Conservation (phyloP, 805 yeast genomes). For the Limtongia smithiae region DNA sequence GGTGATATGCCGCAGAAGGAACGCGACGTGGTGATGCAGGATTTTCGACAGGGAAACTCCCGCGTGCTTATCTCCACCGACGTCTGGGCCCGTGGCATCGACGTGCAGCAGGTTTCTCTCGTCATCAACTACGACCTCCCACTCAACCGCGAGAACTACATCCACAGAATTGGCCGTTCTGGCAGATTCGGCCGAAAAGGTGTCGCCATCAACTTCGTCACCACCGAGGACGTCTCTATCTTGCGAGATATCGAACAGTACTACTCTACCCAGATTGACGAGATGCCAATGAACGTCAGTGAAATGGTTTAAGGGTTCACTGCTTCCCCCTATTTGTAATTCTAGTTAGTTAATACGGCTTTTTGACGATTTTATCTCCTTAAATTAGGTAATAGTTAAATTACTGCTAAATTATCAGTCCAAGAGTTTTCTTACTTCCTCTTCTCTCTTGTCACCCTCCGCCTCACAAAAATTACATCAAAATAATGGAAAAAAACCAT, state of each 20-base stretch:
- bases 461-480: too few relatives aligned
- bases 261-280: constrained; percentile 85
- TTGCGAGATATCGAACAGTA: constrained; percentile 84
- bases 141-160: constrained; percentile 83
- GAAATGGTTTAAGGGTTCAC: constrained; percentile 38
- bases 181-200: constrained; percentile 99
- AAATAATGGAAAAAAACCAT: too few relatives aligned
- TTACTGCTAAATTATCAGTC: too few relatives aligned
- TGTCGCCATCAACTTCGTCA: constrained; percentile 91
- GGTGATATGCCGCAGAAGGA: constrained; percentile 94
- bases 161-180: constrained; percentile 97
- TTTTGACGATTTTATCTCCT: too few relatives aligned
- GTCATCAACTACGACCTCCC: constrained; percentile 95
- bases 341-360: too few relatives aligned
- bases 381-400: too few relatives aligned
- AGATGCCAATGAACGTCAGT: constrained; percentile 69
- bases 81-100: constrained; percentile 96
- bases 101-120: constrained; percentile 93
- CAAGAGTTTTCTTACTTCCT: too few relatives aligned
- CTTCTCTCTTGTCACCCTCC: too few relatives aligned
- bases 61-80: constrained; percentile 91
- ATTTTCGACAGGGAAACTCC: constrained; percentile 90
- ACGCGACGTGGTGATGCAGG: constrained; percentile 92
- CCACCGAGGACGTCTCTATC: constrained; percentile 67
- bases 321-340: too few relatives aligned